These are phyloP conservation scores for Cordyceps farinosa DNA, from an alignment of 2,329 filamentous ascomycete species.

Conservation along the genomic window DNA sequence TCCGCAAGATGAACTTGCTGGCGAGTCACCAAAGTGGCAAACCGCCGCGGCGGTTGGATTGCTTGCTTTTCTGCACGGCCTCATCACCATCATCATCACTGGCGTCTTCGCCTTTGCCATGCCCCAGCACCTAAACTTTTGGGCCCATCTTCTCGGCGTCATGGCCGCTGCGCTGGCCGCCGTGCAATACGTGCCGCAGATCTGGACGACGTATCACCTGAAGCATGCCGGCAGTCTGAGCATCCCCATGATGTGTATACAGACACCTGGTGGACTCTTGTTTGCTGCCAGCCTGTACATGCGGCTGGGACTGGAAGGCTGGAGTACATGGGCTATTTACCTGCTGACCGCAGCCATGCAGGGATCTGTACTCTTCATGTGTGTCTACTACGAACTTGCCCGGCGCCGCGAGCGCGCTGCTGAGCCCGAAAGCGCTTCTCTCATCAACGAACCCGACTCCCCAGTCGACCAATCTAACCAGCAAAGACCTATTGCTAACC, in stretches of 20 bases:
- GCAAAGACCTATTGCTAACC: slow-evolving; percentile 36
- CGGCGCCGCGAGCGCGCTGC: slow-evolving; percentile 33
- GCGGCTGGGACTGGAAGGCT: slow-evolving; percentile 75
- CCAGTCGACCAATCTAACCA: slow-evolving; percentile 27
- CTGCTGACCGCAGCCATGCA: slow-evolving; percentile 83
- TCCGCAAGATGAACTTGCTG: slow-evolving; percentile 46
- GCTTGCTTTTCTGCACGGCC: slow-evolving; percentile 69
- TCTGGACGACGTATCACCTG: slow-evolving; percentile 82
- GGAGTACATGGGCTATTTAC: slow-evolving; percentile 95
- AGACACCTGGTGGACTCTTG: slow-evolving; percentile 87
- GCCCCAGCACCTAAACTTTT: slow-evolving; percentile 63
- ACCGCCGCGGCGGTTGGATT: slow-evolving; percentile 74
- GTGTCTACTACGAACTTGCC: slow-evolving; percentile 67
- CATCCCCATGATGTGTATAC: slow-evolving; percentile 97
- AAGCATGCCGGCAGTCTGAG: slow-evolving; percentile 87
- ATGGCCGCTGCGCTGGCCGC: slow-evolving; percentile 74
- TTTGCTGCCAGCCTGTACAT: slow-evolving; percentile 82
- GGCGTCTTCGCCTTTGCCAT: slow-evolving; percentile 62
- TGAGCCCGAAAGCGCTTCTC: slow-evolving; percentile 20
- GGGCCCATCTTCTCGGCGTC: slow-evolving; percentile 83
- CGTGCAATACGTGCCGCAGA: slow-evolving; percentile 92
- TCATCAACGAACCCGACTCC: slow-evolving; percentile 28
- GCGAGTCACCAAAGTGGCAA: slow-evolving; percentile 64
- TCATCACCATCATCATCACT: slow-evolving; percentile 66
- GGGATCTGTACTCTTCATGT: slow-evolving; percentile 75